phyloP scores from a whole-genome alignment of 495 filamentous ascomycete genomes.

The Podospora tetraspora region DNA sequence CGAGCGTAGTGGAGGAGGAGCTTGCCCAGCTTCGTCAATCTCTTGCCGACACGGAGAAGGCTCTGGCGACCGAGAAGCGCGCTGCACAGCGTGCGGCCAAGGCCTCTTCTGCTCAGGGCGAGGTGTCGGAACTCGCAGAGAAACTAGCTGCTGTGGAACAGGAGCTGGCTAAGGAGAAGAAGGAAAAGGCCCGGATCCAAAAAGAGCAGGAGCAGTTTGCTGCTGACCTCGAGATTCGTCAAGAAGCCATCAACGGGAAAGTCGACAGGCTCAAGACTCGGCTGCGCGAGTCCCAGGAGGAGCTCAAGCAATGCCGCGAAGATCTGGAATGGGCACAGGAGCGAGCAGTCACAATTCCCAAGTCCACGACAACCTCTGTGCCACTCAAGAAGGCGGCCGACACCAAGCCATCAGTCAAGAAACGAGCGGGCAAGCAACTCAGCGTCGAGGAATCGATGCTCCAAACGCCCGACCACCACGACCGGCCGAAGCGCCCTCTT shows the following conservation, averaged over 20 bases:
- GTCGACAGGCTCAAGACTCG: conserved; percentile 63
- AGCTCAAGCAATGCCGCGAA: conserved; percentile 56
- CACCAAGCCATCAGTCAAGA: conserved; percentile 31
- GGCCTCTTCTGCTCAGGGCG: conserved; percentile 23
- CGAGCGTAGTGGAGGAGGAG: conserved; percentile 34
- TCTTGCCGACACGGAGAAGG: conserved; percentile 47
- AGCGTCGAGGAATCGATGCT: conserved; percentile 31
- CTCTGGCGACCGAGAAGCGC: conserved; percentile 41
- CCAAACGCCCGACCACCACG: conserved; percentile 32
- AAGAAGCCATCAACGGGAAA: conserved; percentile 57
- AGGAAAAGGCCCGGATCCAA: conserved; percentile 36
- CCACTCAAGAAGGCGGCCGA: conserved; percentile 34
- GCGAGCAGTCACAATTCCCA: conserved; percentile 15
- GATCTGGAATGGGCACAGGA: conserved; percentile 40
- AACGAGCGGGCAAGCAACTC: conserved; percentile 32
- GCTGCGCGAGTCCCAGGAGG: conserved; percentile 58
- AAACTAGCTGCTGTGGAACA: conserved; percentile 33
- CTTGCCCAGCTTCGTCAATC: conserved; percentile 39
- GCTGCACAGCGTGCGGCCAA: conserved; percentile 49
- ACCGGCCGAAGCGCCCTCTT: conserved; percentile 33
- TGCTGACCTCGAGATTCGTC: conserved; percentile 50
- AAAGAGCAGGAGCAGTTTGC: conserved; percentile 34
- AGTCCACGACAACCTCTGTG: conserved; percentile 23
- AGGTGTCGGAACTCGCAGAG: conserved; percentile 35
- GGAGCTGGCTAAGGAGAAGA: conserved; percentile 38